phyloP scores from a whole-genome alignment of 306 rosid genomes.

The Oemleria cerasiformis region DNA sequence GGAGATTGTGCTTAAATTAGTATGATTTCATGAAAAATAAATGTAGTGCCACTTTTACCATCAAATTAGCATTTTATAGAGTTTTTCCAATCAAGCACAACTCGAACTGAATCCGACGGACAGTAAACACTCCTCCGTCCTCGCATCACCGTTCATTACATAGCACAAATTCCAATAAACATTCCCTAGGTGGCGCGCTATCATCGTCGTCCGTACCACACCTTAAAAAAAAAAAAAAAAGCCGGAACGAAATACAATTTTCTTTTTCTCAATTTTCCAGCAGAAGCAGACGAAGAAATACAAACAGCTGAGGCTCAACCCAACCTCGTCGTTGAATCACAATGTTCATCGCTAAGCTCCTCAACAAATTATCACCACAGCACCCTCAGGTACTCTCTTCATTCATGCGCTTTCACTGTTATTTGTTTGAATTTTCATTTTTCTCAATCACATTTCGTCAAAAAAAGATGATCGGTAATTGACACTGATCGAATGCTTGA shows the following conservation, averaged over 20 bases:
- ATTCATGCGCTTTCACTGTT: neutral
- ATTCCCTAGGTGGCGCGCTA: slow-evolving; percentile 25
- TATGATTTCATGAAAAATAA: too few species aligned
- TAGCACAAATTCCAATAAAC: neutral
- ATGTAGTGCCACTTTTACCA: too few species aligned
- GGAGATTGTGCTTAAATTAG: too few species aligned
- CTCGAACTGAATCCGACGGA: slow-evolving; percentile 17
- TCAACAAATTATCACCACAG: slow-evolving; percentile 34
- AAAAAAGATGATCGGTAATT: neutral
- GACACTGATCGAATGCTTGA: neutral
- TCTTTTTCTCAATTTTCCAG: neutral
- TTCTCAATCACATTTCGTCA: neutral
- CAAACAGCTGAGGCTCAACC: neutral
- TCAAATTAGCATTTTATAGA: too few species aligned
- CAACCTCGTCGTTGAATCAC: slow-evolving; percentile 23
- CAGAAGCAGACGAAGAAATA: slow-evolving; percentile 19
- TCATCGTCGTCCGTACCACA: slow-evolving; percentile 28
- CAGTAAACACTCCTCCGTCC: slow-evolving; percentile 4
- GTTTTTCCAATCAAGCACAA: neutral
- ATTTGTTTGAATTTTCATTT: slow-evolving; percentile 2
- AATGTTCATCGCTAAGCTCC: slow-evolving; percentile 58
- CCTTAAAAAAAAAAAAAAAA: slow-evolving; percentile 24
- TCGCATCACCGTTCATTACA: slow-evolving; percentile 33
- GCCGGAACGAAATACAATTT: neutral
- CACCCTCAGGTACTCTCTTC: slow-evolving; percentile 38